Percentiles rank a stretch among this genome's conserved stretches.
Conservation (phyloP, 371 early-diverging fungal genomes). For the Mucor plumbeus region DNA sequence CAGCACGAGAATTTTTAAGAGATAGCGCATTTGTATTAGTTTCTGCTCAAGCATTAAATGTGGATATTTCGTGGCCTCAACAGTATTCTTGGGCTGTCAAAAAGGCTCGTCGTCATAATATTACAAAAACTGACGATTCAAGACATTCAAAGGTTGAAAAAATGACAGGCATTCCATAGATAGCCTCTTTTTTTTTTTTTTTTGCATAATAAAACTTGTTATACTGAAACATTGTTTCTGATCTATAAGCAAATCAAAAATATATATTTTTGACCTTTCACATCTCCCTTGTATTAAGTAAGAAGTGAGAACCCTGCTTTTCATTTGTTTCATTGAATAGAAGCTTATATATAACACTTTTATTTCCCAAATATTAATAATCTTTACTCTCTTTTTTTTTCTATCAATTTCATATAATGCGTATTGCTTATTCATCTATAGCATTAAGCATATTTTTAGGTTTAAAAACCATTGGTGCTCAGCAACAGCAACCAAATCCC, state of each 20-base stretch:
- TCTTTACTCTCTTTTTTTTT: background rate
- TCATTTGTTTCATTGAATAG: background rate
- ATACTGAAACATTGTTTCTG: background rate
- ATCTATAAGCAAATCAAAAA: background rate
- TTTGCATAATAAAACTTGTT: background rate
- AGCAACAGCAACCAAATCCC: conserved; percentile 1
- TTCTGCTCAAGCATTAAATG: conserved; percentile 21
- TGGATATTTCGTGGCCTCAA: conserved; percentile 21
- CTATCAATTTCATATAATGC: background rate
- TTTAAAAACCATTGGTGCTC: background rate
- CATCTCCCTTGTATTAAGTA: conserved; percentile 1
- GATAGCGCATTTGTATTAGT: conserved; percentile 65
- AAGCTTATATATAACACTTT: background rate
- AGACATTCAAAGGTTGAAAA: background rate
- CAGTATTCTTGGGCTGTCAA: conserved; percentile 30
- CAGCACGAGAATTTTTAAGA: conserved; percentile 79
- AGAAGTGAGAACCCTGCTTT: conserved; percentile 4
- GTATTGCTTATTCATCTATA: background rate
- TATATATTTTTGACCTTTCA: background rate
- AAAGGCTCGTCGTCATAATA: conserved; percentile 26
- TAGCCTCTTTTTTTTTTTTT: too few relatives aligned
- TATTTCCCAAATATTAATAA: too few relatives aligned
- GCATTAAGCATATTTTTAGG: background rate
- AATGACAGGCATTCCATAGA: background rate
- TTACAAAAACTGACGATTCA: background rate